Evolutionary conservation across 495 filamentous ascomycete genomes (phyloP).

Genomic region (Penicillium riverlandense): DNA sequence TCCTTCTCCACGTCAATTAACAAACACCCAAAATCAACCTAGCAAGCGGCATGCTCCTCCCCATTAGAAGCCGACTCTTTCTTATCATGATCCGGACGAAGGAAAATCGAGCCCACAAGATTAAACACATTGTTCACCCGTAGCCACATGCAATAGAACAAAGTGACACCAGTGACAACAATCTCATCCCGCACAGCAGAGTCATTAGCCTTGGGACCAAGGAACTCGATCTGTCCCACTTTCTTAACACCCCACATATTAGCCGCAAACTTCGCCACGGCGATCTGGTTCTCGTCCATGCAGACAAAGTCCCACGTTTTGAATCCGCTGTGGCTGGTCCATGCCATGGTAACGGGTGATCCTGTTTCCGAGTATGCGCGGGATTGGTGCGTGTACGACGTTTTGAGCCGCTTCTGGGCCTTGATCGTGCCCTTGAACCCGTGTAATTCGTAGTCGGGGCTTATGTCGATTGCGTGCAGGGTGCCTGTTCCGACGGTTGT

Average conservation of each 20-base stretch:
- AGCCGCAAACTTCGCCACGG: conserved; percentile 19
- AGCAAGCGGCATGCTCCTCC: too few species aligned
- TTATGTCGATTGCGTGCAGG: conserved; percentile 19
- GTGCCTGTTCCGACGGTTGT: conserved; percentile 17
- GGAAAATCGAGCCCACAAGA: conserved; percentile 18
- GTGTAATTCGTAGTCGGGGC: conserved; percentile 19
- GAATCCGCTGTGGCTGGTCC: conserved; percentile 19
- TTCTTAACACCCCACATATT: conserved; percentile 21
- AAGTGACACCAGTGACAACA: conserved; percentile 22
- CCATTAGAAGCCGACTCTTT: too few species aligned
- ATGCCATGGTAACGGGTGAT: conserved; percentile 20
- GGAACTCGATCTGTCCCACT: conserved; percentile 22
- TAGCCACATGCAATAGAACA: conserved; percentile 21
- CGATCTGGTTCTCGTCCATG: conserved; percentile 20
- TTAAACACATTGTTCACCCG: conserved; percentile 16
- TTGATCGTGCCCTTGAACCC: conserved; percentile 15
- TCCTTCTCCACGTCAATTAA: too few species aligned
- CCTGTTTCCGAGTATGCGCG: conserved; percentile 10
- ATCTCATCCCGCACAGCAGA: conserved; percentile 23
- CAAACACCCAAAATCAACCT: too few species aligned
- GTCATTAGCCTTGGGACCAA: conserved; percentile 11
- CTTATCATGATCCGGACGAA: conserved; percentile 6
- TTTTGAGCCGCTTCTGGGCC: conserved; percentile 23
- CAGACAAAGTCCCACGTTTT: conserved; percentile 31
- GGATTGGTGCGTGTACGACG: conserved; percentile 25